Base-by-base conservation (phyloP, 148 eudicot species). In the Silene latifolia region DNA sequence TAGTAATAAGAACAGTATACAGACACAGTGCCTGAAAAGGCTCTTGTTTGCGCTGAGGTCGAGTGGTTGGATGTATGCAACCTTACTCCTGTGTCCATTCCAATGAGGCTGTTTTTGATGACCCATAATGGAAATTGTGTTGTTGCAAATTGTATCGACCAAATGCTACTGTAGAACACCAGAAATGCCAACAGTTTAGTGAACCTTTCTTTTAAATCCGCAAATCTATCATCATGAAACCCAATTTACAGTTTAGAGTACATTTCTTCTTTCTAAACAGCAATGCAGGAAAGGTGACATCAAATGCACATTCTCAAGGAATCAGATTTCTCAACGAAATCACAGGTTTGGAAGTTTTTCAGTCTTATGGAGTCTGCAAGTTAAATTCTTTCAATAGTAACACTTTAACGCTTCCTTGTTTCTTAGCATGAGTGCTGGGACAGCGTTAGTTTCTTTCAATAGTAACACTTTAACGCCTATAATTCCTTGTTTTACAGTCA, bases 241-340 rank as follows among this genome's bases (percentile, higher is more conserved):
- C 27, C 60, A 70, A 54, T 64, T 67, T 44, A 54, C 21, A 27
- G 53, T 6, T 24, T 15, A 29, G 14, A 32, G 51, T 46, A 3
- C 8, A 19, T 21, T 18, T 15, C 25, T 44, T 47, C 10, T 48
- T 14, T 42, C 13, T 48, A 25, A 61, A 79, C 84, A 94, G 97
- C 85, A 91, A 91, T 83, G 97, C 96, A 74, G 87, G 82, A 72
- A 80, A 85, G 67, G 93, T 91, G 67, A 94, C 98, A 76, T 90
- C 96, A 19, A 88, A 90, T 68, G 51, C 77, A 64, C 83, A 87
- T 81, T 94, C 98, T 56, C 97, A 94, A 81, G 98, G 98, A 73
- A 85, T 90, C 79, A 77, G 97, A 82, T 90, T 91, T 77, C 93
- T 94, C 47, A 87, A 87, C 69, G 86, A 94, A 82, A 82, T 94